These are phyloP conservation scores for Wickerhamomyces bovis DNA, from an alignment of 805 yeast genomes.

Conservation along the genomic window DNA sequence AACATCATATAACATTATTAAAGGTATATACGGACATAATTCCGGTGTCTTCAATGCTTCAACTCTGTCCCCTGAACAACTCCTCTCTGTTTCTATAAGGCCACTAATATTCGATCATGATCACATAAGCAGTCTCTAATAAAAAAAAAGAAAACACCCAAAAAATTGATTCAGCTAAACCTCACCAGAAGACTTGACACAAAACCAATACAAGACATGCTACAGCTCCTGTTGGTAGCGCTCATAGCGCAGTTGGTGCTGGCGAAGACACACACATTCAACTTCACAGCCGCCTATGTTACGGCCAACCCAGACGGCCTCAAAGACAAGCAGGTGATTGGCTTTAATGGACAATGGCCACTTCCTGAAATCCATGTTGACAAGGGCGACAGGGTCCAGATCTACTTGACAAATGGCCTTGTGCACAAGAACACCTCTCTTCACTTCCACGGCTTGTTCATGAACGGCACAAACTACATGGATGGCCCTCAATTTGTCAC, in stretches of 20 bases:
- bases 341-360: conserved; percentile 71
- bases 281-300: conserved; percentile 54
- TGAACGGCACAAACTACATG: conserved; percentile 54
- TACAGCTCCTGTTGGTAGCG: background rate
- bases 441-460: conserved; percentile 78
- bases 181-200: background rate
- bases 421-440: conserved; percentile 47
- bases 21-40: too few relatives aligned
- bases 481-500: conserved; percentile 80
- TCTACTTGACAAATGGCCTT: conserved; percentile 60
- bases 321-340: conserved; percentile 49
- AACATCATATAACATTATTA: too few relatives aligned
- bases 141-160: background rate
- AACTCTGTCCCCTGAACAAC: too few relatives aligned
- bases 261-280: conserved; percentile 45
- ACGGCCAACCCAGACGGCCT: conserved; percentile 64
- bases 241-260: conserved; percentile 2
- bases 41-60: too few relatives aligned
- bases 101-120: background rate
- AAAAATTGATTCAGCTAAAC: background rate
- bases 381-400: conserved; percentile 55
- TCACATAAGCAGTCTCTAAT: background rate
- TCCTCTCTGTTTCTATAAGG: too few relatives aligned
- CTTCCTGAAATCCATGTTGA: conserved; percentile 60
- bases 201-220: background rate